Conservation (phyloP, 2,329 filamentous ascomycete genomes). For the Fragosphaeria purpurea region DNA sequence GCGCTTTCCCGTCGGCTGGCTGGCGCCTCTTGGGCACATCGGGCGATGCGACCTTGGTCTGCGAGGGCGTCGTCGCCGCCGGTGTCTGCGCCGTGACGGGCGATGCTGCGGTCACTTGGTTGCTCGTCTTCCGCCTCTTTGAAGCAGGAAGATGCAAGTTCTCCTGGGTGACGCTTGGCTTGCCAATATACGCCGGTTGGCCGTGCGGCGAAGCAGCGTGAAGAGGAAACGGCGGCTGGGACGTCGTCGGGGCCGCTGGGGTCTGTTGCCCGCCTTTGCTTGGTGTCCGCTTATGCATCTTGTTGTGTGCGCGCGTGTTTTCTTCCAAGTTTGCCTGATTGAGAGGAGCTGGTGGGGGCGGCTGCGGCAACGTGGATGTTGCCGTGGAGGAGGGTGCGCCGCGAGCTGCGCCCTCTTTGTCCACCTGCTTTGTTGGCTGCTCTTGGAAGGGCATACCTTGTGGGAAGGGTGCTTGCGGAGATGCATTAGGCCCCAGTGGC, state of each 20-base stretch:
- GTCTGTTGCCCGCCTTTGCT: slow-evolving; percentile 39
- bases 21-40: slow-evolving; percentile 29
- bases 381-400: too few relatives aligned
- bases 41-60: slow-evolving; percentile 38
- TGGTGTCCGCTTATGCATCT: slow-evolving; percentile 33
- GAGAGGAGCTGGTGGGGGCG: slow-evolving; percentile 20
- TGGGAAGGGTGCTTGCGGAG: too few relatives aligned
- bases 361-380: too few relatives aligned
- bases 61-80: slow-evolving; percentile 26
- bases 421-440: slow-evolving; percentile 10
- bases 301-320: slow-evolving; percentile 37
- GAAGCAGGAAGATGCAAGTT: slow-evolving; percentile 44
- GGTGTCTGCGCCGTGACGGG: slow-evolving; percentile 25
- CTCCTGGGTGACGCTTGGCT: slow-evolving; percentile 39
- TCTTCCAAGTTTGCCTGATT: slow-evolving; percentile 42
- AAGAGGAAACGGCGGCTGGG: slow-evolving; percentile 47
- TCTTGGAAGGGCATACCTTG: too few relatives aligned
- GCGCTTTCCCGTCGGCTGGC: slow-evolving; percentile 14
- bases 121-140: slow-evolving; percentile 44
- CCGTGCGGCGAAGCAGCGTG: slow-evolving; percentile 49
- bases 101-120: slow-evolving; percentile 26
- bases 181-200: slow-evolving; percentile 45
- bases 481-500: slow-evolving; percentile 7
- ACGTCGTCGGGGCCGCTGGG: slow-evolving; percentile 46
- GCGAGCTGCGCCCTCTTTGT: not conserved